Conservation (phyloP, 2,329 filamentous ascomycete species). For the Botrytis pseudocinerea region DNA sequence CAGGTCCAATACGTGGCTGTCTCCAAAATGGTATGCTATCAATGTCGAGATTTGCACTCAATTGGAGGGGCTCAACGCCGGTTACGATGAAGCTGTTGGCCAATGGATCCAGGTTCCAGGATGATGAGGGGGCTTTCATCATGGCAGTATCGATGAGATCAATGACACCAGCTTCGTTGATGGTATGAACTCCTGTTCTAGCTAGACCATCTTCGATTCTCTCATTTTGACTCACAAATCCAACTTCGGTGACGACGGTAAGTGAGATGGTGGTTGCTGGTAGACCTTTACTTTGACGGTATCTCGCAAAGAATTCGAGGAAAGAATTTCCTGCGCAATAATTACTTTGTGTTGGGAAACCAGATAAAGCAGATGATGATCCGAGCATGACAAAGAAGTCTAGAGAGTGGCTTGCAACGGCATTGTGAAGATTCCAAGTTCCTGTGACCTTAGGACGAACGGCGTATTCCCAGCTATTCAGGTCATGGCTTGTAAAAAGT, state of each 20-base stretch:
- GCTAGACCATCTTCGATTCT: constrained; percentile 23
- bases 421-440: constrained; percentile 27
- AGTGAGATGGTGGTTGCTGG: constrained; percentile 36
- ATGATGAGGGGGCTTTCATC: background rate
- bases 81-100: constrained; percentile 11
- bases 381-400: constrained; percentile 44
- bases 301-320: constrained; percentile 41
- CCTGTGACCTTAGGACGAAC: constrained; percentile 42
- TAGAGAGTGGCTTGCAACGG: constrained; percentile 29
- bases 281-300: constrained; percentile 36
- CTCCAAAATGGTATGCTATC: background rate
- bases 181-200: constrained; percentile 26
- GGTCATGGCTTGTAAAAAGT: background rate
- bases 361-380: constrained; percentile 39
- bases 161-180: constrained; percentile 27
- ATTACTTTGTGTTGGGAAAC: constrained; percentile 41
- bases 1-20: constrained; percentile 2
- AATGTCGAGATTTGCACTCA: constrained; percentile 1
- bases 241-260: constrained; percentile 43
- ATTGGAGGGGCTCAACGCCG: constrained; percentile 6
- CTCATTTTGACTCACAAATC: constrained; percentile 40
- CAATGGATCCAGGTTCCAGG: constrained; percentile 3
- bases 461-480: constrained; percentile 14
- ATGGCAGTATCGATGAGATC: constrained; percentile 33
- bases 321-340: constrained; percentile 45